phyloP scores from a whole-genome alignment of 192 early-diverging fungal species.

The Phycomyces blakesleeanus region DNA sequence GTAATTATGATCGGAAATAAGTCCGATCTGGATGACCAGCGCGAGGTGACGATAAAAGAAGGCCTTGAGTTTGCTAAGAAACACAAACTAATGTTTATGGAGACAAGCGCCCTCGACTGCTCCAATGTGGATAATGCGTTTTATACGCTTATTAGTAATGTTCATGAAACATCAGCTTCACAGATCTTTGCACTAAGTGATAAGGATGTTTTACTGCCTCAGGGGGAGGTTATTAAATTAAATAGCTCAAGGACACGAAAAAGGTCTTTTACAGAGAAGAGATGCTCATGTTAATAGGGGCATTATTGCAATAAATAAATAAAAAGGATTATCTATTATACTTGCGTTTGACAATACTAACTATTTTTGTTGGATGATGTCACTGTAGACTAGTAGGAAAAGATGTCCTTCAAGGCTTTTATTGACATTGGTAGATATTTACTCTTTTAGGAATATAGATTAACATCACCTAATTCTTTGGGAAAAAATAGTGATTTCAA shows the following conservation, averaged over 20 bases:
- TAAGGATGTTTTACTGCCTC: conserved; percentile 1
- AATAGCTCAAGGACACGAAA: not conserved
- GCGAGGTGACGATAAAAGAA: conserved; percentile 76
- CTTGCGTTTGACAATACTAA: too few species aligned
- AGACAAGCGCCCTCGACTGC: conserved; percentile 70
- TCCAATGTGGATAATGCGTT: conserved; percentile 84
- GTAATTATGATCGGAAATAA: conserved; percentile 92
- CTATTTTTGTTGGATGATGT: too few species aligned
- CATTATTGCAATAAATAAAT: too few species aligned
- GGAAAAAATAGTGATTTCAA: too few species aligned
- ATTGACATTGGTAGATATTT: too few species aligned
- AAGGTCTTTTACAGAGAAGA: not conserved
- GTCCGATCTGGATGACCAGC: conserved; percentile 67
- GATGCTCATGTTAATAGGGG: conserved; percentile 1
- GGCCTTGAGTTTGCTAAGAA: conserved; percentile 81
- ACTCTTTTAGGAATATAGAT: too few species aligned
- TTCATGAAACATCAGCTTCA: conserved; percentile 5
- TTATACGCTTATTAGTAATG: conserved; percentile 9
- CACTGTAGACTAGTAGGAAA: too few species aligned
- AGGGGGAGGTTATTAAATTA: conserved; percentile 4
- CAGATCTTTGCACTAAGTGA: conserved; percentile 12
- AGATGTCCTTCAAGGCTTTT: too few species aligned
- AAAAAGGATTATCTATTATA: too few species aligned
- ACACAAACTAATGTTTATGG: conserved; percentile 80
- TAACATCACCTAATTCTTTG: too few species aligned